Percentiles rank a stretch among this genome's conserved stretches.
Evolutionary conservation across 257 asterid species (phyloP).

Genomic region (Primulina tabacum): DNA sequence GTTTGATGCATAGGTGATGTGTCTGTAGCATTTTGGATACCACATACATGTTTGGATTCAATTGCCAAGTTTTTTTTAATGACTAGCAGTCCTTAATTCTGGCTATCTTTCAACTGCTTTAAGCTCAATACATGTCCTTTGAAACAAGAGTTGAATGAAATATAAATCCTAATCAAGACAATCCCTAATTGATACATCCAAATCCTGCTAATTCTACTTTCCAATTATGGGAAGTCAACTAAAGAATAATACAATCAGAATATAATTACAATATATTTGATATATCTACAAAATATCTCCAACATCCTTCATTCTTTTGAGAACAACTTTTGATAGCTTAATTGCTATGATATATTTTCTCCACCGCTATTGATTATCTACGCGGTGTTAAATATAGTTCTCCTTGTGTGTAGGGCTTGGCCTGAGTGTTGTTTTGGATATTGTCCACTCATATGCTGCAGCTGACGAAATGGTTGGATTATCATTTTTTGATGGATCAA

Average conservation of each 20-base stretch:
- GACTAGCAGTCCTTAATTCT: not conserved
- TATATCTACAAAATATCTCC: too few relatives aligned
- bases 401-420: slow-evolving; percentile 67
- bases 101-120: slow-evolving; percentile 5
- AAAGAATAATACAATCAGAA: too few relatives aligned
- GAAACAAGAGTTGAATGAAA: too few relatives aligned
- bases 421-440: slow-evolving; percentile 77
- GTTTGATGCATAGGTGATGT: not conserved
- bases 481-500: slow-evolving; percentile 93
- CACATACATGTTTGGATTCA: slow-evolving; percentile 4
- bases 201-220: too few relatives aligned
- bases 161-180: too few relatives aligned
- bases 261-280: too few relatives aligned
- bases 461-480: slow-evolving; percentile 97
- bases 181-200: too few relatives aligned
- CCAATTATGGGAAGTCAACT: too few relatives aligned
- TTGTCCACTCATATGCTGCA: slow-evolving; percentile 95
- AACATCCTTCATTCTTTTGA: not conserved
- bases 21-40: slow-evolving; percentile 1
- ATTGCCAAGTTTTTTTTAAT: not conserved
- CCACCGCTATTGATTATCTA: slow-evolving; percentile 14
- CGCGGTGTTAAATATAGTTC: slow-evolving; percentile 5
- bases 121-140: not conserved
- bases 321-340: slow-evolving; percentile 9
- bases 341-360: slow-evolving; percentile 18